These are phyloP conservation scores for Capronia coronata DNA, from an alignment of 2,329 filamentous ascomycete species.

Conservation along the genomic window DNA sequence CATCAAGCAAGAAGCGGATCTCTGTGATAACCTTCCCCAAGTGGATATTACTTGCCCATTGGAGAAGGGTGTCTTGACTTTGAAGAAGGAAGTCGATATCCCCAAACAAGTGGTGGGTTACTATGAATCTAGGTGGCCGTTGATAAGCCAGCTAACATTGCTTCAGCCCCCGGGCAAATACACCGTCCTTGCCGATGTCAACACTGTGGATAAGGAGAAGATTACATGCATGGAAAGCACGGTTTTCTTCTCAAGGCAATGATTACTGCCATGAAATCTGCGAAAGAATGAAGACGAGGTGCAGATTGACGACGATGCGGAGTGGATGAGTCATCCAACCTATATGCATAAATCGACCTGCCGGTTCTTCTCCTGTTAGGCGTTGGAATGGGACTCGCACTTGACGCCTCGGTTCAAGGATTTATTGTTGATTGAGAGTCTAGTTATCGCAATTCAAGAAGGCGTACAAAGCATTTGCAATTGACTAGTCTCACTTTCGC, in stretches of 20 bases:
- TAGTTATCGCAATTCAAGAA: no score
- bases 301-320: neutral
- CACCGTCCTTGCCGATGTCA: constrained; percentile 79
- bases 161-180: constrained; percentile 65
- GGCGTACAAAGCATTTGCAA: no score
- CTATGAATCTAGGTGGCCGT: neutral
- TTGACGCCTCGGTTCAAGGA: neutral
- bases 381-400: neutral
- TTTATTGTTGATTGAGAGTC: neutral
- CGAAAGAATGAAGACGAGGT: no score
- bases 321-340: no score
- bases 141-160: constrained; percentile 8
- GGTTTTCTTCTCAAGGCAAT: constrained; percentile 17
- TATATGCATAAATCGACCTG: constrained; percentile 5
- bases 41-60: constrained; percentile 87
- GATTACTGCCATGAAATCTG: neutral
- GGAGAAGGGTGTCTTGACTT: constrained; percentile 63
- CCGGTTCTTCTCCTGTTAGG: constrained; percentile 2
- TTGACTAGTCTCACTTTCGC: neutral
- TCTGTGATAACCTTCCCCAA: constrained; percentile 64
- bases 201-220: constrained; percentile 61
- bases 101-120: constrained; percentile 60
- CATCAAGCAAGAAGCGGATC: constrained; percentile 70
- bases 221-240: constrained; percentile 79
- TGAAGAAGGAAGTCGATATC: constrained; percentile 77